These are phyloP conservation scores for Schoenoplectus tabernaemontani DNA, from an alignment of 202 grass and related monocot genomes.

Conservation along the genomic window DNA sequence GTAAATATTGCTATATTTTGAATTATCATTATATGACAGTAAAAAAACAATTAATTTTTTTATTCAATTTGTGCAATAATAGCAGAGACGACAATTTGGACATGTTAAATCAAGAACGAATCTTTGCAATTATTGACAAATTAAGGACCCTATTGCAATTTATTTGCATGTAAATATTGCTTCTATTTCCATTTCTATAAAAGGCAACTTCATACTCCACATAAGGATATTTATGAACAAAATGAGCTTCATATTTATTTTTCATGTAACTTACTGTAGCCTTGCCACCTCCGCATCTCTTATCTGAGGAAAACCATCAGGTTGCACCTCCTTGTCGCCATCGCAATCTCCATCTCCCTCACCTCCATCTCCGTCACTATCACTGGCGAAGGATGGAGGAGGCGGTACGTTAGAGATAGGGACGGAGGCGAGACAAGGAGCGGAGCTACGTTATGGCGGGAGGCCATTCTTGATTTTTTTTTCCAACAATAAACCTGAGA, in stretches of 20 bases:
- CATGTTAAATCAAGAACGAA: not conserved
- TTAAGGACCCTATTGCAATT: not conserved
- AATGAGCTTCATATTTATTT: not conserved
- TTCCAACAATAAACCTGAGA: too few relatives aligned
- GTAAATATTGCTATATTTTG: too few relatives aligned
- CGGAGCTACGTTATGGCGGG: too few relatives aligned
- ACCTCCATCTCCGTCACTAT: not conserved
- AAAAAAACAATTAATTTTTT: not conserved
- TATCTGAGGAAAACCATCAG: constrained; percentile 39
- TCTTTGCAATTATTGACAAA: not conserved
- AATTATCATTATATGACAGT: not conserved
- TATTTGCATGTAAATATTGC: not conserved
- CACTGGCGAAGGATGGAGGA: constrained; percentile 4
- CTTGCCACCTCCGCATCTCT: constrained; percentile 55
- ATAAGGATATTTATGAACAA: not conserved
- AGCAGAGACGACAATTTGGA: not conserved
- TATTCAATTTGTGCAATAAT: not conserved
- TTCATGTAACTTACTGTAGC: constrained; percentile 41
- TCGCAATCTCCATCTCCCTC: constrained; percentile 52
- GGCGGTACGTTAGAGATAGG: not conserved
- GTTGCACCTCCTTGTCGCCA: constrained; percentile 72
- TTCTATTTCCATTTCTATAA: not conserved
- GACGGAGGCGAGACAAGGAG: constrained; percentile 9
- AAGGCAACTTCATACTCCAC: not conserved
- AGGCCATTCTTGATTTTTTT: too few relatives aligned